These are phyloP conservation scores for Danielozyma ontarioensis DNA, from an alignment of 805 yeast genomes.

Conservation along the genomic window DNA sequence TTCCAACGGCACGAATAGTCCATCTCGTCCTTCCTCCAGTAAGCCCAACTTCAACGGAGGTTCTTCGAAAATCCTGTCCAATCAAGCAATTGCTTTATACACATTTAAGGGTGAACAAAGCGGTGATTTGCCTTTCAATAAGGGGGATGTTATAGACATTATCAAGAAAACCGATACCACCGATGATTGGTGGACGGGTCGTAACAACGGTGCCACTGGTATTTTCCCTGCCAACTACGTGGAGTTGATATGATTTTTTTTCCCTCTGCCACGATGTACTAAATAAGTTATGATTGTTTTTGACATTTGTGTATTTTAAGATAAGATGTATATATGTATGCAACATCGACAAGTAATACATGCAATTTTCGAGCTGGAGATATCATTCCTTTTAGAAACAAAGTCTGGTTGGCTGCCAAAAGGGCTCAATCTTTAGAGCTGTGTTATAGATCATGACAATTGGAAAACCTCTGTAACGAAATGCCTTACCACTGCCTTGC, in stretches of 20 bases:
- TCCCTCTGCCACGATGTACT: too few species aligned
- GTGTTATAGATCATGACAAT: too few species aligned
- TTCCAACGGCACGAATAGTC: slow-evolving; percentile 7
- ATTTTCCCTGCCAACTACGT: slow-evolving; percentile 98
- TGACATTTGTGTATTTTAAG: background rate
- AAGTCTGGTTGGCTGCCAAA: too few species aligned
- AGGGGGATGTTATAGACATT: slow-evolving; percentile 90
- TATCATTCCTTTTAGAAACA: too few species aligned
- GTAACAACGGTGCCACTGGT: slow-evolving; percentile 76
- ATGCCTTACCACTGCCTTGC: slow-evolving; percentile 61
- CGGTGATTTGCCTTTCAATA: slow-evolving; percentile 90
- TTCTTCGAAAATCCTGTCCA: slow-evolving; percentile 37
- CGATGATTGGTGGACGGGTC: slow-evolving; percentile 99
- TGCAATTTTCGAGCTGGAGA: too few species aligned
- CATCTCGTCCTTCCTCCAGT: slow-evolving; percentile 29
- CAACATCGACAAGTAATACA: too few species aligned
- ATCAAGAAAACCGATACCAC: slow-evolving; percentile 79
- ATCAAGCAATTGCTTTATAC: slow-evolving; percentile 86
- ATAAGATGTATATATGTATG: background rate
- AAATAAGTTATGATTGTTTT: too few species aligned
- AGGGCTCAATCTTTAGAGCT: too few species aligned
- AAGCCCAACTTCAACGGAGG: slow-evolving; percentile 37
- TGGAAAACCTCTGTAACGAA: slow-evolving; percentile 42
- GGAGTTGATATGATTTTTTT: slow-evolving; percentile 54
- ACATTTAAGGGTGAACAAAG: slow-evolving; percentile 86